Percentiles rank a stretch among this genome's conserved stretches.
These are phyloP conservation scores for Salix exigua DNA, from an alignment of 345 rosid species.

Conservation along the genomic window DNA sequence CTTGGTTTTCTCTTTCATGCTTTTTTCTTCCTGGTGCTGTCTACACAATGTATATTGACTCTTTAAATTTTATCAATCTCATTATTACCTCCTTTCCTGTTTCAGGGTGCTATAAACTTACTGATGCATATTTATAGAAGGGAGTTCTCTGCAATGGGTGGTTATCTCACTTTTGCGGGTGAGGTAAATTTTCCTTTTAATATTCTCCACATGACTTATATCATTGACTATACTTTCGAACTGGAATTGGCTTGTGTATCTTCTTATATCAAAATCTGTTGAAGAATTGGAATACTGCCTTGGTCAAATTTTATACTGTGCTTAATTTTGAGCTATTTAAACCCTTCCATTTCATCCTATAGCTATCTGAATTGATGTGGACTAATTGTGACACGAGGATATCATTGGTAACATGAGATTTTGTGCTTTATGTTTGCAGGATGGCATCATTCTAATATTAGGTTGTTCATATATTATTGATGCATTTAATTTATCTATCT, in stretches of 20 bases:
- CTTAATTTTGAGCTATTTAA: background rate
- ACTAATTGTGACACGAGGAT: background rate
- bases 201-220: background rate
- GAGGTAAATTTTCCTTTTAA: conserved; percentile 55
- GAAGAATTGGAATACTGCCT: background rate
- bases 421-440: background rate
- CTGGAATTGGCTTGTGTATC: background rate
- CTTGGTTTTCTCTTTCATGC: background rate
- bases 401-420: background rate
- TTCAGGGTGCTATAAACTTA: conserved; percentile 93
- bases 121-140: conserved; percentile 83
- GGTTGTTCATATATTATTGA: background rate
- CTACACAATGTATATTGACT: background rate
- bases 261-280: background rate
- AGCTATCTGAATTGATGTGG: background rate
- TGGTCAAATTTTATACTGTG: background rate
- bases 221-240: background rate
- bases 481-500: background rate
- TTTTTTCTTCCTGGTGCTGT: background rate
- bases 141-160: conserved; percentile 91
- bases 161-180: conserved; percentile 97
- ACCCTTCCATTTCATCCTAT: background rate
- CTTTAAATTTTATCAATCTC: background rate
- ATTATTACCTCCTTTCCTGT: conserved; percentile 11
- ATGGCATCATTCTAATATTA: background rate